Base-by-base conservation (phyloP, 2,329 filamentous ascomycete genomes). In the Epichloe sylvatica region DNA sequence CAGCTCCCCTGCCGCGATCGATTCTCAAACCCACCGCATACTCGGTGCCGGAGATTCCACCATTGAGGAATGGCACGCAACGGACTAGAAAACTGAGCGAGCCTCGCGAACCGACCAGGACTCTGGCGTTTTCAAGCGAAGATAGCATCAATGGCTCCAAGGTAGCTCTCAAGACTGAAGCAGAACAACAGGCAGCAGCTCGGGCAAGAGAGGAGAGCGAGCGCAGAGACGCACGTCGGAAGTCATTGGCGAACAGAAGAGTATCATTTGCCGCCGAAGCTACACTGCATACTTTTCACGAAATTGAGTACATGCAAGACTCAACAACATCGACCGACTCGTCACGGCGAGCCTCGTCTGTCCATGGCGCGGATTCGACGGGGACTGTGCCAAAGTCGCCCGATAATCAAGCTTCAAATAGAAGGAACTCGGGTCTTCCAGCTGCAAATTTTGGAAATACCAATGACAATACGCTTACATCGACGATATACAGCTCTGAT, bases 261-360 rank as follows among this genome's bases (percentile, higher is more conserved):
- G 92, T 98, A 35, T 97, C 91, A 0, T 98, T 98, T 66, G 92
- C 92, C 4, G 92, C 92, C 1, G 92, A 98, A 68, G 92, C 92
- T 12, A 98, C 92, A 3, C 75, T 98, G 36, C 92, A 98, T 64
- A 98, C 92, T 0, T 97, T 94, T 76, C 90, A 97, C 61, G 90
- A 92, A 50, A 80, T 96, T 42, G 91, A 97, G 61, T 85, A 90
- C 54, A 77, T 81, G 62, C 88, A 90, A 60, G 90, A 96, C 62
- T 87, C 87, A 19, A 94, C 89, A 1, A 85, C 83, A 7, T 84
- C 85, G 0, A 84, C 82, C 1, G 86, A 91, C 55, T 81, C 82
- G 11, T 87, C 85, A 12, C 74, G 87, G 57, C 77, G 86, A 54
- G 80, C 82, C 47, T 92, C 88, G 3, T 78, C 77, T 13, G 63